Conservation (phyloP, 1,284 basidiomycete genomes). For the Tilletia walkeri region DNA sequence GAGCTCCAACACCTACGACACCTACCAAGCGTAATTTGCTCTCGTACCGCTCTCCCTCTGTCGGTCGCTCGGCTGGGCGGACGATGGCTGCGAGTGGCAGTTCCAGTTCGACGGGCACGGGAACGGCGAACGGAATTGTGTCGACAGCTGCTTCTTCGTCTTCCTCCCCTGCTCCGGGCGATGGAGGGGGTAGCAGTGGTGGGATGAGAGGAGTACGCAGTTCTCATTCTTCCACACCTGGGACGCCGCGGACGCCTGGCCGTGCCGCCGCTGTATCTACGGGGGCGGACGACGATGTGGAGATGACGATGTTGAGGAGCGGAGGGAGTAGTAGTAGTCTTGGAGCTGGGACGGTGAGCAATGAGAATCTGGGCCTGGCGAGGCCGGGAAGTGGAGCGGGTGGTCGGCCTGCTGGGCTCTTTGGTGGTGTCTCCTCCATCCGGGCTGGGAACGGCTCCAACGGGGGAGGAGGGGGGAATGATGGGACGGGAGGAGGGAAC, state of each 20-base stretch:
- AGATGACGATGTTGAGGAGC: background rate
- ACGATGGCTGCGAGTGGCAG: background rate
- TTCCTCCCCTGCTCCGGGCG: background rate
- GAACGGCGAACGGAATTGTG: no score
- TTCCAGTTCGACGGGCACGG: background rate
- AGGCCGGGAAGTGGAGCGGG: no score
- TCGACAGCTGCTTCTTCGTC: background rate
- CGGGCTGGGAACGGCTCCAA: background rate
- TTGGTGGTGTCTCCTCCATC: background rate
- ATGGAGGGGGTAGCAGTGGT: no score
- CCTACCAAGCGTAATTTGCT: constrained; percentile 12
- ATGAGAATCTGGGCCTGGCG: background rate
- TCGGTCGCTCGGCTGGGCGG: background rate
- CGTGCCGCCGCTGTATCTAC: background rate
- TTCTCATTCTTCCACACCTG: background rate
- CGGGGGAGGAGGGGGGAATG: constrained; percentile 24
- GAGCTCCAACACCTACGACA: constrained; percentile 9
- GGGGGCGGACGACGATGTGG: constrained; percentile 1
- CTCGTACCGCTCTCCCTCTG: constrained; percentile 7
- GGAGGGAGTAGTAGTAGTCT: constrained; percentile 1
- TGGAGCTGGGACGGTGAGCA: background rate
- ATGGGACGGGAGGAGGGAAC: constrained; percentile 34
- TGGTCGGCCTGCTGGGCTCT: background rate
- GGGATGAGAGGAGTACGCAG: background rate
- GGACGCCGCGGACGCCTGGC: background rate